These are phyloP conservation scores for Cyphellophora europaea DNA, from an alignment of 2,329 filamentous ascomycete genomes.

Conservation along the genomic window DNA sequence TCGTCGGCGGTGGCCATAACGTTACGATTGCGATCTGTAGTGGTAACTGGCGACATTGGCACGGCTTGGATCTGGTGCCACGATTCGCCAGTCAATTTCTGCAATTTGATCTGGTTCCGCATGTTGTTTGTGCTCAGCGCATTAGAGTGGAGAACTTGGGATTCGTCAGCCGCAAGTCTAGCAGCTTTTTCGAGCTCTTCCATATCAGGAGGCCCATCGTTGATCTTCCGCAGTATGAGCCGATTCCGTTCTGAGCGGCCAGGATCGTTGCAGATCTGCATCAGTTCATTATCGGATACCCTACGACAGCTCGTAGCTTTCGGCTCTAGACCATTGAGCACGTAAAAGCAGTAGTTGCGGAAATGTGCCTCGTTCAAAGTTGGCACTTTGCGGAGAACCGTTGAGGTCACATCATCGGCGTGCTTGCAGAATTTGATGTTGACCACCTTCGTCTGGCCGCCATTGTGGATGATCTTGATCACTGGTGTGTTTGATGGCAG, in stretches of 20 bases:
- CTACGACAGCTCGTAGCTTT: constrained; percentile 72
- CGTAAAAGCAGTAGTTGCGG: constrained; percentile 94
- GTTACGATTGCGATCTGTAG: constrained; percentile 27
- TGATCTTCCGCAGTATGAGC: constrained; percentile 85
- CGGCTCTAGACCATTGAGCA: constrained; percentile 75
- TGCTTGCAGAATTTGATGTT: constrained; percentile 87
- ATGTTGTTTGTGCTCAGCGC: constrained; percentile 55
- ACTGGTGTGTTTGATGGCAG: constrained; percentile 79
- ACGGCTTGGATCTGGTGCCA: constrained; percentile 72
- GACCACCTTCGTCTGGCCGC: constrained; percentile 84
- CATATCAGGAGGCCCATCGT: constrained; percentile 77
- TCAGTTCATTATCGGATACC: constrained; percentile 76
- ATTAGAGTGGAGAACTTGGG: constrained; percentile 60
- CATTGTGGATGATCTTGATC: constrained; percentile 87
- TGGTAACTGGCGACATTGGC: constrained; percentile 64
- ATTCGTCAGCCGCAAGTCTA: constrained; percentile 81
- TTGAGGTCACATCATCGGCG: constrained; percentile 84
- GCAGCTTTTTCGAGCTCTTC: constrained; percentile 81
- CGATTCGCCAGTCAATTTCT: constrained; percentile 79
- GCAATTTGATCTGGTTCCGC: constrained; percentile 76
- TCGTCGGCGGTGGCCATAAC: constrained; percentile 34
- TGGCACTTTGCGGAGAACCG: constrained; percentile 75
- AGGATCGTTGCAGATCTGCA: constrained; percentile 81
- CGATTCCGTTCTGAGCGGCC: constrained; percentile 79
- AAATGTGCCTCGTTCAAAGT: constrained; percentile 82